Evolutionary conservation across 2,329 filamentous ascomycete genomes (phyloP).

Genomic region (Aspergillus persii): DNA sequence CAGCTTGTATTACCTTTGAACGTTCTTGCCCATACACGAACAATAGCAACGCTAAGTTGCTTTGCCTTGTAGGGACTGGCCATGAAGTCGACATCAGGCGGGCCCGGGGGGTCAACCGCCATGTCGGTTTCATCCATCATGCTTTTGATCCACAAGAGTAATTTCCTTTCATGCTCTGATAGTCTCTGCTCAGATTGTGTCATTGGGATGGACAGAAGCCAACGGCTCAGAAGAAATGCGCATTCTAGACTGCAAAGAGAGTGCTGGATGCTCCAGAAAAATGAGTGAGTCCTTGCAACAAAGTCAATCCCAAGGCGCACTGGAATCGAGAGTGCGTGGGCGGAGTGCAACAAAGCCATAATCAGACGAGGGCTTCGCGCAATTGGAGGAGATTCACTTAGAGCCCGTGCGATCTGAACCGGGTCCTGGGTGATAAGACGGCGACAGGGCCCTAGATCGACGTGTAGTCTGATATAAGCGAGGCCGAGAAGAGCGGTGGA

Average conservation of each 20-base stretch:
- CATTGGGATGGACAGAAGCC: constrained; percentile 45
- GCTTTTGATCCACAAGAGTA: constrained; percentile 49
- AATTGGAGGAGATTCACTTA: constrained; percentile 44
- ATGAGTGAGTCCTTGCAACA: constrained; percentile 53
- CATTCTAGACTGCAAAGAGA: constrained; percentile 55
- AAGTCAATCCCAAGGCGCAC: constrained; percentile 54
- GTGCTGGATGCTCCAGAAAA: constrained; percentile 57
- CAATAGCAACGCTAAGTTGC: constrained; percentile 48
- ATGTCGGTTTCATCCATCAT: constrained; percentile 52
- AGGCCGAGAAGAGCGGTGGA: constrained; percentile 49
- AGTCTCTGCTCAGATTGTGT: constrained; percentile 44
- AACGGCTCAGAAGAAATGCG: constrained; percentile 48
- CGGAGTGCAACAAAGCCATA: constrained; percentile 53
- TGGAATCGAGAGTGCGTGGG: constrained; percentile 54
- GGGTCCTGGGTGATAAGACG: constrained; percentile 49
- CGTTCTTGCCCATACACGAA: constrained; percentile 47
- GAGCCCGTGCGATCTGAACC: constrained; percentile 44
- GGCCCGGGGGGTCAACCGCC: constrained; percentile 38
- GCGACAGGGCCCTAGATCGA: constrained; percentile 48
- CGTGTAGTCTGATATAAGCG: constrained; percentile 48
- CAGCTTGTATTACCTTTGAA: constrained; percentile 50
- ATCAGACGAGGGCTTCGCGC: constrained; percentile 47
- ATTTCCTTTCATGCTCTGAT: constrained; percentile 48
- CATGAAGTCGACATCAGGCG: constrained; percentile 43
- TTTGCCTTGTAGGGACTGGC: constrained; percentile 44